Conservation (phyloP, 768 basidiomycete genomes). For the Myochromella boudieri region DNA sequence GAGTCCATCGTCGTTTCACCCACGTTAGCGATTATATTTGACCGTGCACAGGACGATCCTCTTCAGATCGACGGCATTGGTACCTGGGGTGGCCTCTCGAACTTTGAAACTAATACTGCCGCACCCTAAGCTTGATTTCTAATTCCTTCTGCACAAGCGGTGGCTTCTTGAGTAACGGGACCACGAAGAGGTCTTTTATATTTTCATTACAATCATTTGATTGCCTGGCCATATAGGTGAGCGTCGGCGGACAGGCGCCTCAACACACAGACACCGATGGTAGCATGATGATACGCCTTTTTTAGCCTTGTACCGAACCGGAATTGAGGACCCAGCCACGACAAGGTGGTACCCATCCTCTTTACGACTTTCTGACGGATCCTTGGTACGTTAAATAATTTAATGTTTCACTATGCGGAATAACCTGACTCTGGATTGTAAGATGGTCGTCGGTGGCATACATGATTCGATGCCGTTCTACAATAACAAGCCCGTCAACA, state of each 20-base stretch:
- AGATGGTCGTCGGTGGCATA: constrained; percentile 15
- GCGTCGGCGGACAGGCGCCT: constrained; percentile 27
- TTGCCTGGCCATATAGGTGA: constrained; percentile 21
- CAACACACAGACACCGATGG: constrained; percentile 27
- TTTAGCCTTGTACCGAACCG: constrained; percentile 33
- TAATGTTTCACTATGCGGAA: no score
- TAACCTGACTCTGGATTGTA: no score
- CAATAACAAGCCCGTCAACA: background rate
- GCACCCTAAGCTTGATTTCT: no score
- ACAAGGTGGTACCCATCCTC: constrained; percentile 41
- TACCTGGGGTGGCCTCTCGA: no score
- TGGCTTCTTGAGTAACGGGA: background rate
- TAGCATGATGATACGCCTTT: constrained; percentile 34
- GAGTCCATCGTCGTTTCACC: background rate
- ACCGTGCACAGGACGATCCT: no score
- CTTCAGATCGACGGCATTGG: no score
- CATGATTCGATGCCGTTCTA: background rate
- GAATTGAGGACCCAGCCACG: constrained; percentile 30
- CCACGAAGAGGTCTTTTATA: background rate
- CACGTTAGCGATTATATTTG: no score
- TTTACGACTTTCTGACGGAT: constrained; percentile 29
- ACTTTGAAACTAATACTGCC: no score
- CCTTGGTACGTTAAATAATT: constrained; percentile 33
- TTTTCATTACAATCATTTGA: background rate
- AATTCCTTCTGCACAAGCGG: no score